Percentiles rank a stretch among this genome's conserved stretches.
These are phyloP conservation scores for Corylus americana DNA, from an alignment of 306 rosid genomes.

Conservation along the genomic window DNA sequence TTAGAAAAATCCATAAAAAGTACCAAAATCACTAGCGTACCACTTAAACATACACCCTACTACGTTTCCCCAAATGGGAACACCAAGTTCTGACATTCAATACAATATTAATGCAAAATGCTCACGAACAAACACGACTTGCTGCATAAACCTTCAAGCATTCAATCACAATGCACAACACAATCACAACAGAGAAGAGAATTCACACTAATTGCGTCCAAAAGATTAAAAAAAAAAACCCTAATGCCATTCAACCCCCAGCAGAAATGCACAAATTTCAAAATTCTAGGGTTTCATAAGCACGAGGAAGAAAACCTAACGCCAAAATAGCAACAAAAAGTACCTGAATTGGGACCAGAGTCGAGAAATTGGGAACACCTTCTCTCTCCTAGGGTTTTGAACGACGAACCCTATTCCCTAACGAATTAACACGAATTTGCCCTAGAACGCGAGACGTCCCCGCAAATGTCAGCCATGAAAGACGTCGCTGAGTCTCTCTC, in stretches of 20 bases:
- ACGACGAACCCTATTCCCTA: conserved; percentile 31
- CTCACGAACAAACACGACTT: conserved; percentile 31
- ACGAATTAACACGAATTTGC: conserved; percentile 42
- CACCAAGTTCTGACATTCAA: conserved; percentile 31
- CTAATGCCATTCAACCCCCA: conserved; percentile 44
- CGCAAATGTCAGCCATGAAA: conserved; percentile 70
- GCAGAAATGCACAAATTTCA: conserved; percentile 41
- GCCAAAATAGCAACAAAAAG: conserved; percentile 30
- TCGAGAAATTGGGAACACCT: conserved; percentile 15
- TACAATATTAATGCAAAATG: conserved; percentile 32
- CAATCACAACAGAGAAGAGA: conserved; percentile 23
- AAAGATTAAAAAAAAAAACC: conserved; percentile 38
- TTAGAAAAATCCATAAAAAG: conserved; percentile 19
- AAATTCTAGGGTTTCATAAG: conserved; percentile 81
- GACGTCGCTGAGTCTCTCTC: conserved; percentile 30
- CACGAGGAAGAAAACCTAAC: conserved; percentile 35
- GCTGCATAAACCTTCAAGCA: conserved; percentile 32
- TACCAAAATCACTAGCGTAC: conserved; percentile 37
- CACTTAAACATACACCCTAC: conserved; percentile 29
- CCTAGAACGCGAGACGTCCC: conserved; percentile 43
- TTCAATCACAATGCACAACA: conserved; percentile 67
- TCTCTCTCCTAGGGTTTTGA: conserved; percentile 91
- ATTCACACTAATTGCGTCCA: conserved; percentile 28
- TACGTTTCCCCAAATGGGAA: conserved; percentile 31
- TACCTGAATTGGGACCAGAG: conserved; percentile 55